Base-by-base conservation (phyloP, 768 basidiomycete genomes). In the Naganishia kalamii region DNA sequence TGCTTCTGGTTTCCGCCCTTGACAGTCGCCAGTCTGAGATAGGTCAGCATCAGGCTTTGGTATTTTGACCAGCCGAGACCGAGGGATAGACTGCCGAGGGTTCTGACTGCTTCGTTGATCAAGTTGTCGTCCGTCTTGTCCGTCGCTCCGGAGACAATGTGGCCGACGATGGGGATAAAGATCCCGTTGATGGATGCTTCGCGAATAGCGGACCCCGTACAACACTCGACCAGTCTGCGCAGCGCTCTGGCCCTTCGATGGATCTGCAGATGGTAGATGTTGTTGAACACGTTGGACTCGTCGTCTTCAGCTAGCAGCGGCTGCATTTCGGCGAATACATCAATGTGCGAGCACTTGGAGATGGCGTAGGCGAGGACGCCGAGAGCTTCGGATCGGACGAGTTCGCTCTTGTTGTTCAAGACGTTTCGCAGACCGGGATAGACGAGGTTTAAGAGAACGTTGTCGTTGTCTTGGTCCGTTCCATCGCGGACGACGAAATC, bases 221-320 rank as follows among this genome's bases (percentile, higher is more conserved):
- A 87, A 62, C 86, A 83, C 59, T 92, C 92, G 5, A 85, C 85
- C 21, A 97, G 83, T n/a, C 91, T 83, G 15, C 89, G 84, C 30
- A 96, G 81, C 2, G 94, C 93, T 65, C 94, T 81, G 1, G 87
- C 86, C 25, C 94, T 86, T 68, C 93, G 85, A 76, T 97, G 93
- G 2, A 88, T 80, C 78, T 99, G 96, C 47, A 98, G 85, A 74
- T 99, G 96, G 60, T 88, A 85, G 51, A 97, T 85, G 77, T 99
- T 99, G 81, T 87, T 87, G 84, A 99, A 98, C 80, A 98, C 93
- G 74, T 88, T 92, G 33, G 91, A 92, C 77, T 99, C 94, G 73
- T 98, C 92, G 0, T 90, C 93, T 19, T 82, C 85, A 8, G 89
- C 90, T 33, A 97, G 82, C 7, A 98, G 79, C 12, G 86, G 82